phyloP scores from a whole-genome alignment of 1,284 basidiomycete species.

The Rhodotorula glutinis region DNA sequence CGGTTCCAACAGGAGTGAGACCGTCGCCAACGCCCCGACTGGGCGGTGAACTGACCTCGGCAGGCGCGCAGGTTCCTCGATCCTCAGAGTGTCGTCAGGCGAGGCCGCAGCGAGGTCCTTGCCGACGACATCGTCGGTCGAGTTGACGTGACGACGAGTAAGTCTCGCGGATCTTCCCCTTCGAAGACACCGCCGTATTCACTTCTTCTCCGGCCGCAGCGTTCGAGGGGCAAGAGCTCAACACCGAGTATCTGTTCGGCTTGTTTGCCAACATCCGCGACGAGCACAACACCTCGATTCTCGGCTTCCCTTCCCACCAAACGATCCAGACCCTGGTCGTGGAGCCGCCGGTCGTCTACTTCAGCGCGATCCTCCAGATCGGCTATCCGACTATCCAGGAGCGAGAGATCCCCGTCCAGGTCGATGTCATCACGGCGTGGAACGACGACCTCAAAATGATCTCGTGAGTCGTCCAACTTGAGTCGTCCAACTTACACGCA shows the following conservation, averaged over 20 bases:
- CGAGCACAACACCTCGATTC: constrained; percentile 1
- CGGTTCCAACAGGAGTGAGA: constrained; percentile 6
- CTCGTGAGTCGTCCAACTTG: not conserved
- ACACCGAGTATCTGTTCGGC: constrained; percentile 7
- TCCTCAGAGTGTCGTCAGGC: not conserved
- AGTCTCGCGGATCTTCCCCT: not conserved
- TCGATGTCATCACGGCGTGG: constrained; percentile 7
- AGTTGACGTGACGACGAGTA: constrained; percentile 6
- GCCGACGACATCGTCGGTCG: constrained; percentile 4
- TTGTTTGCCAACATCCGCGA: constrained; percentile 4
- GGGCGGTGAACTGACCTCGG: not conserved
- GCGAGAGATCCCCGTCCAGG: not conserved
- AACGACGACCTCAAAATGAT: constrained; percentile 14
- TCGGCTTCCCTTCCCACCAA: constrained; percentile 1
- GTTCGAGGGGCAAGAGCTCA: constrained; percentile 3
- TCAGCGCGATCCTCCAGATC: not conserved
- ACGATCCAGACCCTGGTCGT: constrained; percentile 1
- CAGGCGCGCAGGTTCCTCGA: constrained; percentile 1
- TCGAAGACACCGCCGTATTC: too few relatives aligned
- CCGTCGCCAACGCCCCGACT: not conserved
- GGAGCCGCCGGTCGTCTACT: constrained; percentile 9
- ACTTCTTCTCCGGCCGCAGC: too few relatives aligned
- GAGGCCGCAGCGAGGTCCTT: not conserved
- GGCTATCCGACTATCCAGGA: not conserved
- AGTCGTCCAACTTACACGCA: too few relatives aligned